phyloP scores from a whole-genome alignment of 208 protist genomes.

The Phytomonas serpens region DNA sequence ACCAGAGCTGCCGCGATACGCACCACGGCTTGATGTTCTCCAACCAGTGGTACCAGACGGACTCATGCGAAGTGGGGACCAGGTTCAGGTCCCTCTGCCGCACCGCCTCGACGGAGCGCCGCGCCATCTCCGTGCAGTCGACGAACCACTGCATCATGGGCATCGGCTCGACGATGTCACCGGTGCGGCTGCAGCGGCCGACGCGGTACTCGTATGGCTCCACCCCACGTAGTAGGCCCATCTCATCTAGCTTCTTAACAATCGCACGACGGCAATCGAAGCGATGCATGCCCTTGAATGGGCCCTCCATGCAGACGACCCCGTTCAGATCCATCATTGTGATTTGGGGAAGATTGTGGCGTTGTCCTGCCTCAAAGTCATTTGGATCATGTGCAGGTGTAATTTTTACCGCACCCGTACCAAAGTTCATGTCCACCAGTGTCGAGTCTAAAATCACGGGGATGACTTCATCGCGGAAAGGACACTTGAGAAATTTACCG shows the following conservation, averaged over 20 bases:
- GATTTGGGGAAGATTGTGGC: conserved; percentile 95
- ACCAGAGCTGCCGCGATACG: conserved; percentile 99
- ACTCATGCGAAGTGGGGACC: conserved; percentile 87
- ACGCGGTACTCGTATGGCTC: conserved; percentile 94
- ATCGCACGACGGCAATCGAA: conserved; percentile 92
- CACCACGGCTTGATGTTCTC: conserved; percentile 97
- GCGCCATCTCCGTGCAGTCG: conserved; percentile 89
- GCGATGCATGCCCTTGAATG: conserved; percentile 94
- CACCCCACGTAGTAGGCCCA: conserved; percentile 86
- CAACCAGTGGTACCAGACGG: conserved; percentile 96
- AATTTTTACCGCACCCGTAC: conserved; percentile 97
- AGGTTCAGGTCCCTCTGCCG: conserved; percentile 91
- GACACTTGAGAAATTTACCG: conserved; percentile 94
- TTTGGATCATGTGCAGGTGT: conserved; percentile 99
- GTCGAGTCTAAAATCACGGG: conserved; percentile 95
- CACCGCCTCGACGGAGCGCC: conserved; percentile 73
- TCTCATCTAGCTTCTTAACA: conserved; percentile 88
- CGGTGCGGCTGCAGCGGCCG: conserved; percentile 94
- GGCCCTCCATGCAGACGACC: conserved; percentile 85
- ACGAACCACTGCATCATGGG: conserved; percentile 99
- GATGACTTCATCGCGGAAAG: conserved; percentile 93
- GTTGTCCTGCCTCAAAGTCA: conserved; percentile 97
- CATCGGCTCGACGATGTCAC: conserved; percentile 99
- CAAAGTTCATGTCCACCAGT: conserved; percentile 98
- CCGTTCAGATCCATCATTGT: conserved; percentile 96